Conservation (phyloP, 257 asterid species). For the Plantago ovata region DNA sequence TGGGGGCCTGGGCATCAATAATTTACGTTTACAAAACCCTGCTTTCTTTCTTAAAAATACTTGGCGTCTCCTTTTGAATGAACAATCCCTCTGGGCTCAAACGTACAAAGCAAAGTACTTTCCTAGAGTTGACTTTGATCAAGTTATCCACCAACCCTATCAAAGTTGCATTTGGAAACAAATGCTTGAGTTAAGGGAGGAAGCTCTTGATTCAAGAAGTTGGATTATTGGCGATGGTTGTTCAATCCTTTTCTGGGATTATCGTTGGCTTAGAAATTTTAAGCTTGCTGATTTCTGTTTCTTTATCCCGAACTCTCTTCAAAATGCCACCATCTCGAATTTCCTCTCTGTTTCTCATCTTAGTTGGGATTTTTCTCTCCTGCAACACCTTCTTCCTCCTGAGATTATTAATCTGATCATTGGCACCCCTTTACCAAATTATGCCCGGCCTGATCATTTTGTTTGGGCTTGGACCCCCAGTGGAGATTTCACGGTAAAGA, state of each 20-base stretch:
- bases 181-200: background rate
- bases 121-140: background rate
- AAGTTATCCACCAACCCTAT: background rate
- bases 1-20: background rate
- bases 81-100: background rate
- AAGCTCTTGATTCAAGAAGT: background rate
- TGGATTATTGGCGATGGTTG: background rate
- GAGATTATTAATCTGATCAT: background rate
- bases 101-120: background rate
- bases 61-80: background rate
- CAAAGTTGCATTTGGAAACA: background rate
- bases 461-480: background rate
- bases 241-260: background rate
- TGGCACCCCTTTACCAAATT: background rate
- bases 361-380: background rate
- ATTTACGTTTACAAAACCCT: background rate
- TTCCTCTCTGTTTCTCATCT: background rate
- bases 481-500: background rate
- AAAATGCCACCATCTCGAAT: too few relatives aligned
- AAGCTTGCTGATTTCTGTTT: background rate
- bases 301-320: background rate
- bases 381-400: background rate
- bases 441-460: background rate
- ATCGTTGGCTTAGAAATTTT: background rate
- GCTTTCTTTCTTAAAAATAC: background rate